phyloP scores from a whole-genome alignment of 2,329 filamentous ascomycete genomes.

The Neonectria coccinea region DNA sequence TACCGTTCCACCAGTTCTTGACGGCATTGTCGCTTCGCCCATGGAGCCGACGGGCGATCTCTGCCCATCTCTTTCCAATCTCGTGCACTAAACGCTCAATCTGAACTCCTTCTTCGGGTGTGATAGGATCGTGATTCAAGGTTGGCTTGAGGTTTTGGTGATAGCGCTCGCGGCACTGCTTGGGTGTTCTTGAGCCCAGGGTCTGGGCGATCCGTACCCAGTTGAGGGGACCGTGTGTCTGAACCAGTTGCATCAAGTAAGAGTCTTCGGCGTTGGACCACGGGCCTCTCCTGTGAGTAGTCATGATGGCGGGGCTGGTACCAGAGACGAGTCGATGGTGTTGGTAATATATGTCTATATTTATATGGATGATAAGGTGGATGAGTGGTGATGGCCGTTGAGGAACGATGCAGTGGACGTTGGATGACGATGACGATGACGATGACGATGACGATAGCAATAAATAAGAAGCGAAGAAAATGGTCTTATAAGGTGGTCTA shows the following conservation, averaged over 20 bases:
- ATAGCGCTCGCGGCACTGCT: conserved; percentile 94
- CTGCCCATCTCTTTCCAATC: conserved; percentile 91
- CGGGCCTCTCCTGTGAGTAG: conserved; percentile 70
- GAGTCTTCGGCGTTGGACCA: conserved; percentile 85
- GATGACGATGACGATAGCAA: conserved; percentile 15
- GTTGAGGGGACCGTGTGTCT: conserved; percentile 80
- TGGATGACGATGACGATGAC: conserved; percentile 5
- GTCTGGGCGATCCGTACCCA: conserved; percentile 88
- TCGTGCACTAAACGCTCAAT: conserved; percentile 83
- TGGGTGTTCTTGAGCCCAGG: conserved; percentile 83
- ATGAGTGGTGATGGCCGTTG: not conserved
- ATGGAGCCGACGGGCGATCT: conserved; percentile 84
- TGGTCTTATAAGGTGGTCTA: not conserved
- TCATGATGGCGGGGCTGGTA: conserved; percentile 32
- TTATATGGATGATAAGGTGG: not conserved
- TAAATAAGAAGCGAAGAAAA: not conserved
- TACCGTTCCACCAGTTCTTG: conserved; percentile 98
- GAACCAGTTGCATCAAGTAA: conserved; percentile 76
- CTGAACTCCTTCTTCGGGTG: conserved; percentile 73
- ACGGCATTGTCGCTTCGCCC: conserved; percentile 94
- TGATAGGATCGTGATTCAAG: conserved; percentile 80
- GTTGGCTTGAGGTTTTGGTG: conserved; percentile 90
- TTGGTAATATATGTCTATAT: not conserved
- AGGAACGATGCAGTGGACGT: not conserved
- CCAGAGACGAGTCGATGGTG: not conserved